These are phyloP conservation scores for Heracleum sosnowskyi DNA, from an alignment of 129 eudicot species.

Conservation along the genomic window DNA sequence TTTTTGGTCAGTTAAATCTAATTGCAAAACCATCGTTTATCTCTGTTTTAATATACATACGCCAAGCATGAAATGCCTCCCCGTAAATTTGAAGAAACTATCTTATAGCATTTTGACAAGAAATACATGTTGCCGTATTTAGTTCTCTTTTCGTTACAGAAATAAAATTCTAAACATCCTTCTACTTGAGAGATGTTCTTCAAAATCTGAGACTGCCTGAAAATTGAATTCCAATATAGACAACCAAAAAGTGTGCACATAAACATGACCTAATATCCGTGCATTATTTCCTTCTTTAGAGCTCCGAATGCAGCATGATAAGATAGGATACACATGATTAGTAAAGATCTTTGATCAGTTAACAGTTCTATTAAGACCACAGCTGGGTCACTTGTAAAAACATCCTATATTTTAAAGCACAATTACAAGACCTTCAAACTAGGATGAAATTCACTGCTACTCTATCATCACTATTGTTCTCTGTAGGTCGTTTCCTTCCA, in stretches of 20 bases:
- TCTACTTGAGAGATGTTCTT: no score
- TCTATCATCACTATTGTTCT: neutral
- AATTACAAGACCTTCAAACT: conserved; percentile 9
- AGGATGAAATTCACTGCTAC: neutral
- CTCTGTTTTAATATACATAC: no score
- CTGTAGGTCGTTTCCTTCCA: neutral
- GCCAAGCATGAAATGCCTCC: no score
- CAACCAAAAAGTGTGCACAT: neutral
- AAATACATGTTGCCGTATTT: no score
- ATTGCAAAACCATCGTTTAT: no score
- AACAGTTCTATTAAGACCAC: neutral
- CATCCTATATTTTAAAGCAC: neutral
- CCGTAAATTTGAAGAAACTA: no score
- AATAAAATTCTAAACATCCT: no score
- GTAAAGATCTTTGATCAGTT: neutral
- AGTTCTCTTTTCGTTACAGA: no score
- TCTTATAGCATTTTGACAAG: no score
- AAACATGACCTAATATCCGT: no score
- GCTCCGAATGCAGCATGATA: neutral
- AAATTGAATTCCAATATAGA: neutral
- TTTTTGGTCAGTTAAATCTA: no score
- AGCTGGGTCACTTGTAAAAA: neutral
- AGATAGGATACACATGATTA: neutral
- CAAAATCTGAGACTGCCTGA: neutral
- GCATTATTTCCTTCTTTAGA: neutral